phyloP scores from a whole-genome alignment of 495 filamentous ascomycete species.

The Astrothelium macrocarpum region DNA sequence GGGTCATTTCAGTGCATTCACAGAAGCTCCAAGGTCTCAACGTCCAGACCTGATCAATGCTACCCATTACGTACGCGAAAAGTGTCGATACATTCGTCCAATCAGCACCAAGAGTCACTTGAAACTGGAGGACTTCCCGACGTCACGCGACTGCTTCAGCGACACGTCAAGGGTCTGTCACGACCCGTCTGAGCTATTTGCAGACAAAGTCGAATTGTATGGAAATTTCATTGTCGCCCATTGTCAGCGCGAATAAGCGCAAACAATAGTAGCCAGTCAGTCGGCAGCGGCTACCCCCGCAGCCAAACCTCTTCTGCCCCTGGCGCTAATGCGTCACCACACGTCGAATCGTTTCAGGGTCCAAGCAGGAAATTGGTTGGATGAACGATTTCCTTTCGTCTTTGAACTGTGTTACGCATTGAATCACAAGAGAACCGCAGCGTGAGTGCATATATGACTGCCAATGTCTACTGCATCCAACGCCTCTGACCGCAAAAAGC shows the following conservation, averaged over 20 bases:
- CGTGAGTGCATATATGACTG: background rate
- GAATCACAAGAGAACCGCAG: background rate
- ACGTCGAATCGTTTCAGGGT: background rate
- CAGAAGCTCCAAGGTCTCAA: too few species aligned
- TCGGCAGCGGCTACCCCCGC: background rate
- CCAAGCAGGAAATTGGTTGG: background rate
- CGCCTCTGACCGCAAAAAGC: background rate
- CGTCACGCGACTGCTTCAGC: background rate
- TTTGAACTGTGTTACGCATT: background rate
- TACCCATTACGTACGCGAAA: too few species aligned
- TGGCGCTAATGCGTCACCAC: constrained; percentile 3
- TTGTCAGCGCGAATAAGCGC: background rate
- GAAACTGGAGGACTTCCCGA: background rate
- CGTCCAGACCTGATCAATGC: too few species aligned
- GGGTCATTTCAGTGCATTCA: background rate
- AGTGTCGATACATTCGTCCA: background rate
- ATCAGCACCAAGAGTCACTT: background rate
- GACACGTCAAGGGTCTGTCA: background rate
- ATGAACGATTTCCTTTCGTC: background rate
- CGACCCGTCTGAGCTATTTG: background rate
- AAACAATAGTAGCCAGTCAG: background rate
- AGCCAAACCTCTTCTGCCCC: background rate
- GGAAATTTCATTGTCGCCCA: background rate
- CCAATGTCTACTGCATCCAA: background rate
- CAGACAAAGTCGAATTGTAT: background rate